A percentile compares a stretch with the other conserved stretches of the same genome.
phyloP scores from a whole-genome alignment of 495 filamentous ascomycete species.

The Usnea hakonensis region DNA sequence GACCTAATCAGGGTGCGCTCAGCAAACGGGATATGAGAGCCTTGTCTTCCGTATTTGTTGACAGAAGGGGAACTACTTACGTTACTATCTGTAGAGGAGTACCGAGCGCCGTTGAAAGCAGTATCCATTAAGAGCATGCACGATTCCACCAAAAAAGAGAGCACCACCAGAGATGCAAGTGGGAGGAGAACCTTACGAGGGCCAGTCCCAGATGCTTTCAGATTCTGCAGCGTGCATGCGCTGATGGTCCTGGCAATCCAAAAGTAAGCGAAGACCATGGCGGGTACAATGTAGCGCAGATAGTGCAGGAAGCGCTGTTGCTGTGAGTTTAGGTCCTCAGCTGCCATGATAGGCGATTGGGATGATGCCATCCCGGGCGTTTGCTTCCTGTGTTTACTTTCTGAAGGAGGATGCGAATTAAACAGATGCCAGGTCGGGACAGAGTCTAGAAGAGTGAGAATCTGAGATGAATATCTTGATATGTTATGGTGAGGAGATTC shows the following conservation, averaged over 20 bases:
- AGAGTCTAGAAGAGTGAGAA: not conserved
- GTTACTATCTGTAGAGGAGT: conserved; percentile 11
- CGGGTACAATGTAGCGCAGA: conserved; percentile 50
- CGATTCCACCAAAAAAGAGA: conserved; percentile 33
- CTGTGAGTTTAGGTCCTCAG: not conserved
- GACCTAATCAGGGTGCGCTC: conserved; percentile 23
- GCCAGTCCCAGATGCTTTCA: conserved; percentile 31
- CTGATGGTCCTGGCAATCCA: conserved; percentile 41
- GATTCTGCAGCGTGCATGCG: conserved; percentile 48
- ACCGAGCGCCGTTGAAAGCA: not conserved
- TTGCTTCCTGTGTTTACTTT: not conserved
- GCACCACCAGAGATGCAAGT: conserved; percentile 40
- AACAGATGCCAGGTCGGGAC: not conserved
- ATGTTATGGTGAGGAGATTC: not conserved
- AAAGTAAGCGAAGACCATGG: conserved; percentile 49
- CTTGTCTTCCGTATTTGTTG: not conserved
- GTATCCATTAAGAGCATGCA: conserved; percentile 10
- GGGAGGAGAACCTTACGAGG: conserved; percentile 41
- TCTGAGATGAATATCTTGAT: not conserved
- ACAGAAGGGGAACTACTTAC: not conserved
- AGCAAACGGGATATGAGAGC: not conserved
- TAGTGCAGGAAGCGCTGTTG: conserved; percentile 5
- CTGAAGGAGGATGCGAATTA: not conserved
- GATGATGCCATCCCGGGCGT: not conserved
- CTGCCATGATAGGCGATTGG: not conserved